Conservation (phyloP, 2,329 filamentous ascomycete species). For the Fusarium sp. region DNA sequence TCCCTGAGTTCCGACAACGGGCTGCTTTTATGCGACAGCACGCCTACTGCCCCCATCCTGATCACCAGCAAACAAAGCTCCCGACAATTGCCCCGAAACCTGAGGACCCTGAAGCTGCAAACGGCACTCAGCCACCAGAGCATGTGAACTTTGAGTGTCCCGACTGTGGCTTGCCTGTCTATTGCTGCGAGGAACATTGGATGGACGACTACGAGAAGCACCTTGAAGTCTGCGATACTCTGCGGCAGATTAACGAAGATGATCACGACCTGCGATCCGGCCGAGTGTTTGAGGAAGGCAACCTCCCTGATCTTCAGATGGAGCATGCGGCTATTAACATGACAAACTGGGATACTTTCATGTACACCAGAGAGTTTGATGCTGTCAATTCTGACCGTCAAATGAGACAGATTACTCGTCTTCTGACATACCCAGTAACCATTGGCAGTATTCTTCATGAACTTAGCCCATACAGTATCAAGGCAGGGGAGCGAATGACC, state of each 20-base stretch:
- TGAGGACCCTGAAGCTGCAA: conserved; percentile 68
- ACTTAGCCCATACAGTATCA: conserved; percentile 89
- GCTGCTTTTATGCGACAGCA: conserved; percentile 93
- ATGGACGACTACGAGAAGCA: conserved; percentile 95
- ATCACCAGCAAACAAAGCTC: conserved; percentile 80
- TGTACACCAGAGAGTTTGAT: conserved; percentile 91
- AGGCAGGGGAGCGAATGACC: conserved; percentile 80
- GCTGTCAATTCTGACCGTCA: conserved; percentile 91
- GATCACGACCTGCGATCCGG: conserved; percentile 95
- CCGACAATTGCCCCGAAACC: conserved; percentile 73
- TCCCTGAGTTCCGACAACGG: conserved; percentile 85
- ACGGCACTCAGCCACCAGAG: conserved; percentile 72
- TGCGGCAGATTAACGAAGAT: conserved; percentile 96
- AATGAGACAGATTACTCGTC: conserved; percentile 91
- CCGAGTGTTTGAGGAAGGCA: conserved; percentile 91
- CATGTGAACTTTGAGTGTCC: conserved; percentile 96
- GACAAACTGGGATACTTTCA: conserved; percentile 97
- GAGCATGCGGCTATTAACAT: conserved; percentile 95
- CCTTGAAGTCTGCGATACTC: conserved; percentile 89
- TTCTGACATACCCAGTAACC: conserved; percentile 94
- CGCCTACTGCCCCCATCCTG: conserved; percentile 91
- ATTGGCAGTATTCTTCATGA: conserved; percentile 94
- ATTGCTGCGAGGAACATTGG: conserved; percentile 95
- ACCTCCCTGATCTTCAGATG: conserved; percentile 88
- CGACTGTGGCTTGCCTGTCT: conserved; percentile 93